phyloP scores from a whole-genome alignment of 1,284 basidiomycete genomes.

The Cryptococcus sp. region DNA sequence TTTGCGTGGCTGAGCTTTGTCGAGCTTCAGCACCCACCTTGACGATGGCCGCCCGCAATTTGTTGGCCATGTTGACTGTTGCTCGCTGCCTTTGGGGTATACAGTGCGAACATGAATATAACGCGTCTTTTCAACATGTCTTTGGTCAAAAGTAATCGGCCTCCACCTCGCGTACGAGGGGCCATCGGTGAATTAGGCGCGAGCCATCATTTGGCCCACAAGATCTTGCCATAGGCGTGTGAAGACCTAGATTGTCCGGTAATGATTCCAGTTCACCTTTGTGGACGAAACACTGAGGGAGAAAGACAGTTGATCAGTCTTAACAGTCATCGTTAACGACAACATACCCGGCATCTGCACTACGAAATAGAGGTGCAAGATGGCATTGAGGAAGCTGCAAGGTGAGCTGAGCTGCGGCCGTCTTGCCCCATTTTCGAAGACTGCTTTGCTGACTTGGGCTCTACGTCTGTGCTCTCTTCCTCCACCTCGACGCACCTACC shows the following conservation, averaged over 20 bases:
- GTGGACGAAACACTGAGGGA: too few relatives aligned
- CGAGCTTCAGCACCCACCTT: slow-evolving; percentile 37
- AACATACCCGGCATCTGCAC: too few relatives aligned
- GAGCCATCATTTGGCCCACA: too few relatives aligned
- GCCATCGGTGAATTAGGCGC: background rate
- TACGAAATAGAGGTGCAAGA: slow-evolving; percentile 16
- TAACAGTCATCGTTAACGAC: too few relatives aligned
- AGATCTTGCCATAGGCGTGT: too few relatives aligned
- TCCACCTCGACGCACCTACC: background rate
- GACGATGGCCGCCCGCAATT: slow-evolving; percentile 51
- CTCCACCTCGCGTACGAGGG: background rate
- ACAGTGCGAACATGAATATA: too few relatives aligned
- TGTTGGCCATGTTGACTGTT: slow-evolving; percentile 37
- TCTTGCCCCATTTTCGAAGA: background rate
- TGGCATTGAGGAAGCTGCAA: slow-evolving; percentile 50
- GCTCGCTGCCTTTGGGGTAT: background rate
- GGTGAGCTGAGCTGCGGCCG: slow-evolving; percentile 28
- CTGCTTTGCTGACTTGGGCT: background rate
- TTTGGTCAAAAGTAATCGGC: background rate
- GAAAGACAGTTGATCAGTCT: too few relatives aligned
- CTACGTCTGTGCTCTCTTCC: background rate
- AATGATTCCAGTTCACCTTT: too few relatives aligned
- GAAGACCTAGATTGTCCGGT: too few relatives aligned
- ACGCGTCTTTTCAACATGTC: too few relatives aligned
- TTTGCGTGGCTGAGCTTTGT: too few relatives aligned